These are phyloP conservation scores for Botrytis galanthina DNA, from an alignment of 2,329 filamentous ascomycete species.

Conservation along the genomic window DNA sequence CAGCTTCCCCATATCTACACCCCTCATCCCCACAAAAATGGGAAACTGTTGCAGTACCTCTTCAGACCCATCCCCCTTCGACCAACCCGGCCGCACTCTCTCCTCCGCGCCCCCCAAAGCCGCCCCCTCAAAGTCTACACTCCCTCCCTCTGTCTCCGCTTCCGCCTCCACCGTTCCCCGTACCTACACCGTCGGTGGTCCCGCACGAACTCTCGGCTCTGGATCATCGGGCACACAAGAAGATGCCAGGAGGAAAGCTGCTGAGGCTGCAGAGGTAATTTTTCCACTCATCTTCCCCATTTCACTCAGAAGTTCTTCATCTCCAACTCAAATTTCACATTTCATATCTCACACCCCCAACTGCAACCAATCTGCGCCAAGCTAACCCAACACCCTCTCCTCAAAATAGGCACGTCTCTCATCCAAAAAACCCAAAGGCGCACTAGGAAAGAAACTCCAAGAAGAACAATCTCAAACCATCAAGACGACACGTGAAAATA, in stretches of 20 bases:
- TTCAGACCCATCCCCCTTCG: constrained; percentile 62
- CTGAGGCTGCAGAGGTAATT: constrained; percentile 62
- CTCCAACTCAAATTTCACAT: too few species aligned
- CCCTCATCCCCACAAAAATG: constrained; percentile 50
- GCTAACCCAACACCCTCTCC: background rate
- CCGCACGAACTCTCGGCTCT: constrained; percentile 63
- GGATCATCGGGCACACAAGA: constrained; percentile 42
- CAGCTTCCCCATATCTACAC: background rate
- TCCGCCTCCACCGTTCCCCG: constrained; percentile 48
- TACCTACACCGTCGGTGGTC: constrained; percentile 51
- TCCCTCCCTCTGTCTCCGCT: constrained; percentile 33
- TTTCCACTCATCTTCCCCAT: too few species aligned
- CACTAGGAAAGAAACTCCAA: constrained; percentile 67
- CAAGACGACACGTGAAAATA: constrained; percentile 63
- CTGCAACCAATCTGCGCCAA: background rate
- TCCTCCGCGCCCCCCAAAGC: constrained; percentile 49
- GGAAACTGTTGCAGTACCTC: constrained; percentile 82
- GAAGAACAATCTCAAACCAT: constrained; percentile 75
- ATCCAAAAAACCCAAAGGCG: constrained; percentile 5
- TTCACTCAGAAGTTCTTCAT: too few species aligned
- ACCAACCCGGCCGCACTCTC: constrained; percentile 69
- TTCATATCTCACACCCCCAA: too few species aligned
- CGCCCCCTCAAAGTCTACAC: constrained; percentile 41
- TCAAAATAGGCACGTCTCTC: background rate
- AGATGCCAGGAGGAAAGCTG: constrained; percentile 66